Percentiles rank a stretch among this genome's conserved stretches.
These are phyloP conservation scores for Fennellomyces sp. DNA, from an alignment of 371 early-diverging fungal genomes.

Conservation along the genomic window DNA sequence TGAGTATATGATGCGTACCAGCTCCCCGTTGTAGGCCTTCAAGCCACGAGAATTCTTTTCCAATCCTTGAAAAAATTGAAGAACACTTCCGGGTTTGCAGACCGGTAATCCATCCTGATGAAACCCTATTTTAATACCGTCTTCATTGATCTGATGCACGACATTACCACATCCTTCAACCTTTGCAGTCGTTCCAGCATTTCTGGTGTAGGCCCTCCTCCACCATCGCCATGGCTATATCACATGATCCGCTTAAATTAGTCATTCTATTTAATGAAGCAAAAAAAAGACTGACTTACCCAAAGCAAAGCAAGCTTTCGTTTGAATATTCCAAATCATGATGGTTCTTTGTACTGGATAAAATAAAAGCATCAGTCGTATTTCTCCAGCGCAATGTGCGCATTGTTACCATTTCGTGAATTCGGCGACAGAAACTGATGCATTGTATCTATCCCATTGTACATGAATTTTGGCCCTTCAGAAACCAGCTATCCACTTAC, in stretches of 20 bases:
- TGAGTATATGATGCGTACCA: slow-evolving; percentile 51
- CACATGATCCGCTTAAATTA: too few relatives aligned
- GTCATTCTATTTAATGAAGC: too few relatives aligned
- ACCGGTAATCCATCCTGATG: slow-evolving; percentile 73
- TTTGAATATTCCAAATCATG: slow-evolving; percentile 47
- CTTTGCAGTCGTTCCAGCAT: slow-evolving; percentile 88
- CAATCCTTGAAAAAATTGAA: slow-evolving; percentile 79
- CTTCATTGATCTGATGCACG: background rate
- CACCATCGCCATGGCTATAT: slow-evolving; percentile 94
- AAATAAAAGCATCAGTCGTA: background rate
- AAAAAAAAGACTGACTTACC: too few relatives aligned
- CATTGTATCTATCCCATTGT: slow-evolving; percentile 30
- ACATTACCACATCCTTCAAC: slow-evolving; percentile 69
- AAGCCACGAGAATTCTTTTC: slow-evolving; percentile 69
- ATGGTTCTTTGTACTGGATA: slow-evolving; percentile 38
- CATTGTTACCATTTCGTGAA: slow-evolving; percentile 38
- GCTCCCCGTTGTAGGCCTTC: slow-evolving; percentile 90
- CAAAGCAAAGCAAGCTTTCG: slow-evolving; percentile 45
- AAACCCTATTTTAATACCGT: too few relatives aligned
- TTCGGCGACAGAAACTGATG: slow-evolving; percentile 36
- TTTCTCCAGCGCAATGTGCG: background rate
- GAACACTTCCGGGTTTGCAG: slow-evolving; percentile 75
- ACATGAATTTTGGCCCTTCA: background rate
- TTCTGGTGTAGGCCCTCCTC: slow-evolving; percentile 87
- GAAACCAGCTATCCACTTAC: slow-evolving; percentile 16